phyloP scores from a whole-genome alignment of 2,329 filamentous ascomycete species.

The Aspergillus ochraceoroseus region DNA sequence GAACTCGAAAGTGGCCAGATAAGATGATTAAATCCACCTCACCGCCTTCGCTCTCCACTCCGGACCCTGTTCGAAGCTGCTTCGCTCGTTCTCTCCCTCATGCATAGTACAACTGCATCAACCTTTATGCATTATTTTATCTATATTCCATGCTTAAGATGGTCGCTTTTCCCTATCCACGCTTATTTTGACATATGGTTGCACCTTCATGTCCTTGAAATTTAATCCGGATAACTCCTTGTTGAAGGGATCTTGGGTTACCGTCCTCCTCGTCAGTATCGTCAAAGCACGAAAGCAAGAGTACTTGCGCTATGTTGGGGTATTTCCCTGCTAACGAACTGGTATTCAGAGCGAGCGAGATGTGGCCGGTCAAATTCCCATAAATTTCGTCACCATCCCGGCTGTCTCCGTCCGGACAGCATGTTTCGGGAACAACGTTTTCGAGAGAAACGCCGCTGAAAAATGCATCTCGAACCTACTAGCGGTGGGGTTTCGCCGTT shows the following conservation, averaged over 20 bases:
- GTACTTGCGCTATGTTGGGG: no score
- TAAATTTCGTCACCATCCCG: constrained; percentile 58
- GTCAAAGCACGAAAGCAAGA: background rate
- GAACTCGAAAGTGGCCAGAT: constrained; percentile 21
- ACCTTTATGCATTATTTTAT: background rate
- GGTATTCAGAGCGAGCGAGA: constrained; percentile 56
- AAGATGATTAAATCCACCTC: constrained; percentile 11
- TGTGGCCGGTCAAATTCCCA: constrained; percentile 54
- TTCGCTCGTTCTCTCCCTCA: background rate
- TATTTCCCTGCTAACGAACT: no score
- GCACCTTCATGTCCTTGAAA: constrained; percentile 39
- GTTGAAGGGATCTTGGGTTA: constrained; percentile 37
- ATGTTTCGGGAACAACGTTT: constrained; percentile 55
- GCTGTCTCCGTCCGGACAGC: constrained; percentile 54
- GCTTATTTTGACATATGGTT: background rate
- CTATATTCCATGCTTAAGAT: background rate
- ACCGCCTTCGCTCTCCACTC: constrained; percentile 22
- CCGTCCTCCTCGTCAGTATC: constrained; percentile 37
- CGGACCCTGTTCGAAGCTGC: background rate
- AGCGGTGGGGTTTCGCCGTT: constrained; percentile 54
- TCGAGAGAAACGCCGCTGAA: constrained; percentile 48
- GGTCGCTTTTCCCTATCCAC: background rate
- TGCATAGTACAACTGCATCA: constrained; percentile 5
- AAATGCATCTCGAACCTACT: constrained; percentile 61
- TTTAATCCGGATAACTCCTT: constrained; percentile 40